phyloP scores from a whole-genome alignment of 2,329 filamentous ascomycete species.

The Apiospora saccharicola region DNA sequence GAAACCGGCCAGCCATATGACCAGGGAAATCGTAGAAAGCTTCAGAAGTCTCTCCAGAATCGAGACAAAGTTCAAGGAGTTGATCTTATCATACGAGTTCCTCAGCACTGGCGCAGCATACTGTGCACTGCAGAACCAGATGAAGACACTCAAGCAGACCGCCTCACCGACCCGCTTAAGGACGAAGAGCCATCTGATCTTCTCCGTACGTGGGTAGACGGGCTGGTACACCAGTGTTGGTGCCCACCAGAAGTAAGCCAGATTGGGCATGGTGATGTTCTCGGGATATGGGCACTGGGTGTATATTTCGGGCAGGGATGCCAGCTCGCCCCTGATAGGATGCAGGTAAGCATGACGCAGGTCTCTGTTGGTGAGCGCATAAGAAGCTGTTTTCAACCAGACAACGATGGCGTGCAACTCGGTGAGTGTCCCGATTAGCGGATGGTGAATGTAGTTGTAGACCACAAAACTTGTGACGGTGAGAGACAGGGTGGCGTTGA shows the following conservation, averaged over 20 bases:
- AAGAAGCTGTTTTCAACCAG: slow-evolving; percentile 95
- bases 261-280: slow-evolving; percentile 88
- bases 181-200: slow-evolving; percentile 88
- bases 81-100: slow-evolving; percentile 90
- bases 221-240: slow-evolving; percentile 97
- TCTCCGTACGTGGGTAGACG: slow-evolving; percentile 85
- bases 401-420: slow-evolving; percentile 94
- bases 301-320: slow-evolving; percentile 83
- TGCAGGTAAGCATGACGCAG: slow-evolving; percentile 90
- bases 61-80: slow-evolving; percentile 77
- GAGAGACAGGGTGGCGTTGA: slow-evolving; percentile 86
- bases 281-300: slow-evolving; percentile 82
- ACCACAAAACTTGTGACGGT: slow-evolving; percentile 83
- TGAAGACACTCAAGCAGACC: slow-evolving; percentile 80
- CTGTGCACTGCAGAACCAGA: slow-evolving; percentile 94
- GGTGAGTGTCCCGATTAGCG: slow-evolving; percentile 88
- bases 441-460: slow-evolving; percentile 91
- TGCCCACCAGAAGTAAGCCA: slow-evolving; percentile 97
- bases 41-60: slow-evolving; percentile 93
- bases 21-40: slow-evolving; percentile 90
- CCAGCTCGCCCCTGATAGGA: slow-evolving; percentile 70
- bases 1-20: slow-evolving; percentile 98
- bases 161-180: slow-evolving; percentile 82
- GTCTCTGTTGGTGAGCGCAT: slow-evolving; percentile 96
- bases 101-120: slow-evolving; percentile 90